A percentile compares a stretch with the other conserved stretches of the same genome.
These are phyloP conservation scores for Leptoxyphium fumago DNA, from an alignment of 2,329 filamentous ascomycete genomes.

Conservation along the genomic window DNA sequence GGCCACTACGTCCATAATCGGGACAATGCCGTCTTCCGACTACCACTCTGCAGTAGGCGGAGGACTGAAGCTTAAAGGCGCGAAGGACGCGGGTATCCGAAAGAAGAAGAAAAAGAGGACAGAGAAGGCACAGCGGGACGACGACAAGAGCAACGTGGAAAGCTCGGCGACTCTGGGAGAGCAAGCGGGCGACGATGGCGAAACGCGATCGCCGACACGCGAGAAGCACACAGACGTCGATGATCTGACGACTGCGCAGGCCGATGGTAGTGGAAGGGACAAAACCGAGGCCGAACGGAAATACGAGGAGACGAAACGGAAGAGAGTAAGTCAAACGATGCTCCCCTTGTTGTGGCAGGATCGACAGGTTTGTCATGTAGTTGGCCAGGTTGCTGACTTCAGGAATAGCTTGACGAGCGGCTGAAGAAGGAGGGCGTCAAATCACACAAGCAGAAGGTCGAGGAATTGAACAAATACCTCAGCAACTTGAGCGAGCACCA, in stretches of 20 bases:
- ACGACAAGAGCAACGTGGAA: conserved; percentile 13
- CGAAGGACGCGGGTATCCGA: conserved; percentile 45
- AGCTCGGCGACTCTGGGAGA: conserved; percentile 12
- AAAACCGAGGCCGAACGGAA: conserved; percentile 66
- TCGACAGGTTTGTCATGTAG: conserved; percentile 1
- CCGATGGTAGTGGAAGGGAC: conserved; percentile 1
- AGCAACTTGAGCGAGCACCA: conserved; percentile 91
- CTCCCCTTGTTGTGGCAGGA: conserved; percentile 1
- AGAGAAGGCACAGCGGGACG: conserved; percentile 14
- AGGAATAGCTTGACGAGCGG: conserved; percentile 57
- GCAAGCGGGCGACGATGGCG: conserved; percentile 19
- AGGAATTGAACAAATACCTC: conserved; percentile 88
- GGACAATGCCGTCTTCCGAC: conserved; percentile 55
- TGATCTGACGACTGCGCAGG: background rate
- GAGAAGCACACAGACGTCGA: conserved; percentile 11
- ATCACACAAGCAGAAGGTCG: conserved; percentile 91
- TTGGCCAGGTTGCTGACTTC: conserved; percentile 1
- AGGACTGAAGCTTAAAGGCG: conserved; percentile 74
- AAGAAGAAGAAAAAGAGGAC: conserved; percentile 47
- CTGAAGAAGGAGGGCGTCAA: conserved; percentile 76
- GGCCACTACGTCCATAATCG: no score
- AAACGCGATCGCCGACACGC: conserved; percentile 20
- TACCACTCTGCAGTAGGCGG: conserved; percentile 57
- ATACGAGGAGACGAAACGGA: conserved; percentile 67
- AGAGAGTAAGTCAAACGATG: conserved; percentile 46